These are phyloP conservation scores for Neohortaea acidophila DNA, from an alignment of 495 filamentous ascomycete species.

Conservation along the genomic window DNA sequence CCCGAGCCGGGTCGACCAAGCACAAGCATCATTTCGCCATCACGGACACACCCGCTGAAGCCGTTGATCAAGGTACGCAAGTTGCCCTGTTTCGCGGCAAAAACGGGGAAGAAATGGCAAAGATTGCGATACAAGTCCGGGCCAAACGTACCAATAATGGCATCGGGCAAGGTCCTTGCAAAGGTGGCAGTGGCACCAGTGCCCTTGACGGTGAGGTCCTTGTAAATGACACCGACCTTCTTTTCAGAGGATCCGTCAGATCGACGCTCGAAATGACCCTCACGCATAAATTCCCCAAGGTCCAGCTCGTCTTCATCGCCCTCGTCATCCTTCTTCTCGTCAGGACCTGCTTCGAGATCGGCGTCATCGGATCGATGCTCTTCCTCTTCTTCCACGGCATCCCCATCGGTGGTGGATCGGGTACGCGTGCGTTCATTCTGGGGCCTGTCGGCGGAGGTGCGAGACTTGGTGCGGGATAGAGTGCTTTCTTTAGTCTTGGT, in stretches of 20 bases:
- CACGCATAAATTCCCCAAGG: slow-evolving; percentile 56
- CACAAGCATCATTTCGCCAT: slow-evolving; percentile 77
- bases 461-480: no score
- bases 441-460: no score
- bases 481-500: slow-evolving; percentile 6
- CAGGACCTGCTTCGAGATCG: slow-evolving; percentile 17
- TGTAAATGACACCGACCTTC: slow-evolving; percentile 73
- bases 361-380: slow-evolving; percentile 15
- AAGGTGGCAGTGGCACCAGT: slow-evolving; percentile 50
- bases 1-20: slow-evolving; percentile 67
- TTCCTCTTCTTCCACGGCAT: slow-evolving; percentile 5
- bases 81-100: slow-evolving; percentile 38
- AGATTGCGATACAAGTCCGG: slow-evolving; percentile 65
- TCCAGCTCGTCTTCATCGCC: slow-evolving; percentile 47
- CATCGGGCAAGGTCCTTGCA: slow-evolving; percentile 60
- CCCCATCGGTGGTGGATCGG: slow-evolving; percentile 6
- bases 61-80: slow-evolving; percentile 53
- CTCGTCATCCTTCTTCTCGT: slow-evolving; percentile 20
- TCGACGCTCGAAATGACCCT: slow-evolving; percentile 69
- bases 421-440: slow-evolving; percentile 7
- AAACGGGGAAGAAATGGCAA: slow-evolving; percentile 45
- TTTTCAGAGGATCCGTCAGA: slow-evolving; percentile 57
- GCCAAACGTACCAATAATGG: slow-evolving; percentile 69
- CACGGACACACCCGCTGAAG: slow-evolving; percentile 61
- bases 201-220: slow-evolving; percentile 63